phyloP scores from a whole-genome alignment of 2,329 filamentous ascomycete genomes.

The Sarocladiaceae sp. region DNA sequence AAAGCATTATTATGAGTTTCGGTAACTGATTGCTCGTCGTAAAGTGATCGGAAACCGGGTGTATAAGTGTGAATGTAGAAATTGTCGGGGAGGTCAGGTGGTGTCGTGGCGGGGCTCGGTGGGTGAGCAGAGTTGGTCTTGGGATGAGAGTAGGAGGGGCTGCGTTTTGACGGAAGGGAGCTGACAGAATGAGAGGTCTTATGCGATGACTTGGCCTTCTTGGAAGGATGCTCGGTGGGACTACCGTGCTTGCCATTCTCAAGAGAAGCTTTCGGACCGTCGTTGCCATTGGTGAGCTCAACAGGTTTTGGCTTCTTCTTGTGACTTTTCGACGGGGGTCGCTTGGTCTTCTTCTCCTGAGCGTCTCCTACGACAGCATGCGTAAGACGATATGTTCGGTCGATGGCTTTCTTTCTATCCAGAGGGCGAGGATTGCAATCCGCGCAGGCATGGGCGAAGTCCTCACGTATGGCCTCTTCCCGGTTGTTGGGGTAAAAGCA shows the following conservation, averaged over 20 bases:
- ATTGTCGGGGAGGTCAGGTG: conserved; percentile 58
- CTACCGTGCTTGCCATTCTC: conserved; percentile 45
- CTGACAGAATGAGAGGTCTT: conserved; percentile 70
- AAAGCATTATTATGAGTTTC: conserved; percentile 70
- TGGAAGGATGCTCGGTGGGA: conserved; percentile 48
- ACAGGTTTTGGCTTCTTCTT: conserved; percentile 81
- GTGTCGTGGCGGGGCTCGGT: conserved; percentile 71
- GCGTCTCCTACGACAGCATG: conserved; percentile 35
- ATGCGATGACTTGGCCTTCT: conserved; percentile 78
- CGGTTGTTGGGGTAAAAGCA: conserved; percentile 82
- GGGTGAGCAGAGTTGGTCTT: conserved; percentile 52
- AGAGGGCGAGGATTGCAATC: conserved; percentile 77
- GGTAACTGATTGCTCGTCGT: conserved; percentile 55
- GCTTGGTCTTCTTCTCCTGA: conserved; percentile 65
- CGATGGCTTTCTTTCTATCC: conserved; percentile 67
- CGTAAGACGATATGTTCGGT: conserved; percentile 58
- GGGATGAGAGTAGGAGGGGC: conserved; percentile 58
- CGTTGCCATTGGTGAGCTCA: conserved; percentile 66
- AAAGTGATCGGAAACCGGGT: conserved; percentile 67
- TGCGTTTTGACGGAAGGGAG: conserved; percentile 59
- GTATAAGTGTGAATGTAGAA: conserved; percentile 65
- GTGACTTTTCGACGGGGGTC: conserved; percentile 70
- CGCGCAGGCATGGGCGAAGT: conserved; percentile 77
- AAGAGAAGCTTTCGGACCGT: conserved; percentile 56
- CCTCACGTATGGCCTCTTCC: conserved; percentile 62